Conservation (phyloP, 169 alveolate species). For the Cryptosporidium tyzzeri region DNA sequence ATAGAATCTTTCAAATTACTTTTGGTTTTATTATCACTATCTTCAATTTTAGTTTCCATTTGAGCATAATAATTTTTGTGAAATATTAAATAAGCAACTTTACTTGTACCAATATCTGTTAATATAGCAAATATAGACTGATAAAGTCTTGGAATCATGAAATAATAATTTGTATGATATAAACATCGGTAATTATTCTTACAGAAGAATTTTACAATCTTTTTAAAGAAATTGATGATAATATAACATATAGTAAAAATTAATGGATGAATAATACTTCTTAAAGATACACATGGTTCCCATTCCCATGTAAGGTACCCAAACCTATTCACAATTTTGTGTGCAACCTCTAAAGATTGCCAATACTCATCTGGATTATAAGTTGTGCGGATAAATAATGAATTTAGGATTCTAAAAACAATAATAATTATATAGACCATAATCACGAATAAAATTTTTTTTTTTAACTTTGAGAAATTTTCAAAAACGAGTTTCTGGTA, state of each 20-base stretch:
- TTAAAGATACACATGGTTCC: constrained; percentile 82
- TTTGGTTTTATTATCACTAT: not conserved
- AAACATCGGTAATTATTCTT: constrained; percentile 64
- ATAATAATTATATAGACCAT: not conserved
- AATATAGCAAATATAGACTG: constrained; percentile 81
- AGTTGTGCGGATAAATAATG: constrained; percentile 77
- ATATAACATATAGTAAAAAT: constrained; percentile 78
- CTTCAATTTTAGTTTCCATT: not conserved
- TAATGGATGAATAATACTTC: constrained; percentile 81
- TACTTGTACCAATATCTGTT: constrained; percentile 78
- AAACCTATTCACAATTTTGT: constrained; percentile 80
- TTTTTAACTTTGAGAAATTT: not conserved
- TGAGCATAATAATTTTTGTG: not conserved
- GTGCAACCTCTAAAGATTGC: constrained; percentile 85
- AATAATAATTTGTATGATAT: constrained; percentile 25
- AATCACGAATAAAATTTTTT: not conserved
- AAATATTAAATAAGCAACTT: constrained; percentile 65
- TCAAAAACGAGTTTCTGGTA: not conserved
- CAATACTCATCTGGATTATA: constrained; percentile 86
- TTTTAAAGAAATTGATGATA: constrained; percentile 56
- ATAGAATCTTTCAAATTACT: not conserved
- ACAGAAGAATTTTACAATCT: not conserved
- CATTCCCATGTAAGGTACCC: constrained; percentile 88
- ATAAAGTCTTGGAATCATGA: constrained; percentile 79
- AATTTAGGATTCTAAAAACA: constrained; percentile 70